phyloP scores from a whole-genome alignment of 1,139 yeast genomes.

The Blastobotrys capitulatus region DNA sequence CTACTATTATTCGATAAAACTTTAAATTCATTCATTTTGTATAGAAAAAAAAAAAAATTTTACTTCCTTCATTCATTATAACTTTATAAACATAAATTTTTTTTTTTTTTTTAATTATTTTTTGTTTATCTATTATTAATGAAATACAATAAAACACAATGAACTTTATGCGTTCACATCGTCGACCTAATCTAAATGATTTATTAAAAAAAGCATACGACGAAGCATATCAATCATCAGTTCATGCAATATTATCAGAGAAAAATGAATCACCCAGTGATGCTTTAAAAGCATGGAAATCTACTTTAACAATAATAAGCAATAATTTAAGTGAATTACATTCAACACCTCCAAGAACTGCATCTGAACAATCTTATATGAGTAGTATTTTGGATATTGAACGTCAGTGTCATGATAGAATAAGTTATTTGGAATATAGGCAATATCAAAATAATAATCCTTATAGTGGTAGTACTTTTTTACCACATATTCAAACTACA shows the following conservation, averaged over 20 bases:
- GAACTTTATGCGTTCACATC: constrained; percentile 9
- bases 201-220: constrained; percentile 33
- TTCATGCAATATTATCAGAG: constrained; percentile 34
- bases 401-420: constrained; percentile 35
- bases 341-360: constrained; percentile 27
- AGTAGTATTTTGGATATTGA: constrained; percentile 34
- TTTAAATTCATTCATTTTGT: too few relatives aligned
- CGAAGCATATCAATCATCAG: constrained; percentile 35
- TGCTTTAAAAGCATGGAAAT: constrained; percentile 32
- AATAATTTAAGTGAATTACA: constrained; percentile 28
- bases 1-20: not conserved
- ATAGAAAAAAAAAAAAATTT: too few relatives aligned
- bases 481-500: constrained; percentile 3
- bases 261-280: constrained; percentile 27
- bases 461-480: not conserved
- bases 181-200: constrained; percentile 17
- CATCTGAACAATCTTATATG: constrained; percentile 32
- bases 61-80: too few relatives aligned
- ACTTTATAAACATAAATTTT: not conserved
- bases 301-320: constrained; percentile 28
- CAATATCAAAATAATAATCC: constrained; percentile 16
- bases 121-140: too few relatives aligned
- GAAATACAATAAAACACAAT: not conserved
- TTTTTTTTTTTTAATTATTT: too few relatives aligned
- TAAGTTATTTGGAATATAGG: constrained; percentile 27